Base-by-base conservation (phyloP, 2,329 filamentous ascomycete genomes). In the Fusarium buxicola region DNA sequence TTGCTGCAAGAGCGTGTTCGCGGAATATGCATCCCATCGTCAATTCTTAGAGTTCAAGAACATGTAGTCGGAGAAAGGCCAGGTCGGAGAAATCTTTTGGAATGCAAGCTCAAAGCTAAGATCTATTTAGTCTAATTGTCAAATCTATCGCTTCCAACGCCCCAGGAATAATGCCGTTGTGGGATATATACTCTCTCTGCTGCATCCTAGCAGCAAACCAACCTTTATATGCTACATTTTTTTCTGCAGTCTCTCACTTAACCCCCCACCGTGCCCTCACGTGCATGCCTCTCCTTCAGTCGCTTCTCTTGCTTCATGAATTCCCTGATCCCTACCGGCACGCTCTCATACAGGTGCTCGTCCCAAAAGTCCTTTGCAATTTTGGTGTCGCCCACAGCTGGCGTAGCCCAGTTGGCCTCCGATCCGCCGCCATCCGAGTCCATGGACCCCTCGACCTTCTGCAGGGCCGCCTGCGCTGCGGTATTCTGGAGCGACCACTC, bases 251-350 rank as follows among this genome's bases (percentile, higher is more conserved):
- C 13, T 36, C 39, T 31, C 8, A 1, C 47, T 52, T 24, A 82
- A n/a, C 77, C 78, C 2, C 80, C 79, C n/a, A 73, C 47, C 2
- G 78, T 80, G n/a, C 83, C 80, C 52, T 88, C 86, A 47, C 81
- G 78, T 69, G 79, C 76, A 73, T 94, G 91, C 76, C 87, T 90
- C 75, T 91, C 83, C 76, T 92, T 94, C 59, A 99, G 77, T 75
- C 82, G 89, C 84, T 98, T 98, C 81, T 99, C 95, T 58, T 90
- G 93, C 81, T 90, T 92, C 94, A 99, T 98, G 72, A 99, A 99
- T 76, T 97, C 94, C 60, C 92, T 83, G 65, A 99, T 97, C 0
- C 94, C 95, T 9, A 98, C 91, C 0, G 95, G 94, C 48, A 99
- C 88, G 66, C 86, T 87, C 45, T 86, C 85, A 71, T 96, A 96